These are phyloP conservation scores for Podospora tetraspora DNA, from an alignment of 495 filamentous ascomycete species.

Conservation along the genomic window DNA sequence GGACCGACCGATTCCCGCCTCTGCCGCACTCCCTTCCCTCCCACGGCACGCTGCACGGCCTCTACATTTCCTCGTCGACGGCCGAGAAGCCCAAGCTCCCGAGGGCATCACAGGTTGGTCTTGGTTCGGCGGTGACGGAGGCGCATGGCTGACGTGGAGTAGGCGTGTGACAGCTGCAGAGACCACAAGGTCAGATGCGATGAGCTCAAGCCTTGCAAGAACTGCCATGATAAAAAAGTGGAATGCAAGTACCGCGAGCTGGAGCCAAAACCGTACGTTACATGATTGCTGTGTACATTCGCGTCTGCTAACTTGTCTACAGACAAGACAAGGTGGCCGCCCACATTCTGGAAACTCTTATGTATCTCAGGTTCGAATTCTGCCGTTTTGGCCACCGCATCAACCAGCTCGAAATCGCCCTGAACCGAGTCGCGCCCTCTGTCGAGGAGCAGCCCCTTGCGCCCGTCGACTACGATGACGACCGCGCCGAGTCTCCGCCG, in stretches of 20 bases:
- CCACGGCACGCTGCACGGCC: slow-evolving; percentile 25
- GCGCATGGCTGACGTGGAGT: slow-evolving; percentile 24
- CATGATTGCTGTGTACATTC: too few species aligned
- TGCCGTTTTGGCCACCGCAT: slow-evolving; percentile 26
- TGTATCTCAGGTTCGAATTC: slow-evolving; percentile 30
- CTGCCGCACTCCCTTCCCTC: slow-evolving; percentile 41
- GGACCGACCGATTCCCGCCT: slow-evolving; percentile 42
- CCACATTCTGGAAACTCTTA: slow-evolving; percentile 44
- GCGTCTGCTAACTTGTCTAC: slow-evolving; percentile 15
- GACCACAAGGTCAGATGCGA: slow-evolving; percentile 66
- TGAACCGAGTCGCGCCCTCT: slow-evolving; percentile 17
- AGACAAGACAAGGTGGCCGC: slow-evolving; percentile 52
- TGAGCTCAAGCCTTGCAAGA: slow-evolving; percentile 56
- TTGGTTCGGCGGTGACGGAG: not conserved
- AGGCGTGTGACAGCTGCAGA: slow-evolving; percentile 66
- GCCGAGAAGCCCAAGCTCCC: slow-evolving; percentile 46
- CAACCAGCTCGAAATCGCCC: slow-evolving; percentile 19
- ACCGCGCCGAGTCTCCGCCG: slow-evolving; percentile 22
- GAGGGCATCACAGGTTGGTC: slow-evolving; percentile 44
- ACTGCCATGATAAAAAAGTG: slow-evolving; percentile 51
- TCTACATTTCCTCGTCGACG: slow-evolving; percentile 27
- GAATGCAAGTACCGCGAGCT: slow-evolving; percentile 62
- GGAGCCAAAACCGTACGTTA: slow-evolving; percentile 59
- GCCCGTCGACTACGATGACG: slow-evolving; percentile 17
- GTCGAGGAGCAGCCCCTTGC: slow-evolving; percentile 10